These are phyloP conservation scores for Fusarium scirpi DNA, from an alignment of 2,329 filamentous ascomycete genomes.

Conservation along the genomic window DNA sequence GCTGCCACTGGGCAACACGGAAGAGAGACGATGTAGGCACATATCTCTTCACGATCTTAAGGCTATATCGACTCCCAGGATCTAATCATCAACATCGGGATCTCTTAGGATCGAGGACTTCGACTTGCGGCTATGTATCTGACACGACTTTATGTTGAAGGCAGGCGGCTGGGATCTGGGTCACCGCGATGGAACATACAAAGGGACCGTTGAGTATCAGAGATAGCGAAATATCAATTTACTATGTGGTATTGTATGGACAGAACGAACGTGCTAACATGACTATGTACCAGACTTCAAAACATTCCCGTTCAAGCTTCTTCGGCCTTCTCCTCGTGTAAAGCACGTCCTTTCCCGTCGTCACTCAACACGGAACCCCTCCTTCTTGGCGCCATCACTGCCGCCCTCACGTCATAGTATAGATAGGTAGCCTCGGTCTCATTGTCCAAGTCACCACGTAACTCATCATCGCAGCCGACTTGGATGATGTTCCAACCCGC, in stretches of 20 bases:
- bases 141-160: neutral
- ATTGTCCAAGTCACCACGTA: constrained; percentile 8
- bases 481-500: constrained; percentile 52
- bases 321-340: constrained; percentile 35
- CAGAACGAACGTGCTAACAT: neutral
- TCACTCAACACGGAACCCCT: constrained; percentile 25
- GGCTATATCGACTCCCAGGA: too few species aligned
- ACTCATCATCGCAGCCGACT: constrained; percentile 15
- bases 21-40: neutral
- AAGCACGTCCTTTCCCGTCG: constrained; percentile 20
- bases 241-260: neutral
- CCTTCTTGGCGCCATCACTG: constrained; percentile 36
- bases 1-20: neutral
- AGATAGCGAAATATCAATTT: neutral
- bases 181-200: neutral
- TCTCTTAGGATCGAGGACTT: neutral
- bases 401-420: constrained; percentile 33
- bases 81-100: neutral
- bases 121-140: neutral
- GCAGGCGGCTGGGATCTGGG: neutral
- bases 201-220: neutral
- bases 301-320: neutral
- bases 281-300: neutral
- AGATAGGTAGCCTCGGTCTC: constrained; percentile 9
- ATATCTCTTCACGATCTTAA: too few species aligned